Conservation (phyloP, 179 eudicot genomes). For the Monotropa hypopitys region DNA sequence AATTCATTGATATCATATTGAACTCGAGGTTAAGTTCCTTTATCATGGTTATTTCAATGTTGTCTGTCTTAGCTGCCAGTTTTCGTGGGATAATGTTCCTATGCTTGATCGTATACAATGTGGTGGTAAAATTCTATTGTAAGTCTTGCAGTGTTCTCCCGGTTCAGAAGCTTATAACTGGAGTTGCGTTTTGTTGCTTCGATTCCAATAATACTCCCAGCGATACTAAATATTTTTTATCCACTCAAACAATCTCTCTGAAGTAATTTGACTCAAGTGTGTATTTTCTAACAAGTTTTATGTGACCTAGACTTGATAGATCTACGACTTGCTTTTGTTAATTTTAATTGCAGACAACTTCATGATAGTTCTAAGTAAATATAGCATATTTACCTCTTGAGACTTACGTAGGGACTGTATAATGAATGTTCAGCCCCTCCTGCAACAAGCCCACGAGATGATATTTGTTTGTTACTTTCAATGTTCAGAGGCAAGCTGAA, state of each 20-base stretch:
- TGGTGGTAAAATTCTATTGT: background rate
- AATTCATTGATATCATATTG: background rate
- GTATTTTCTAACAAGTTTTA: background rate
- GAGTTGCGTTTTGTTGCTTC: background rate
- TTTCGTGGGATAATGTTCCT: background rate
- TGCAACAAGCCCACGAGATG: background rate
- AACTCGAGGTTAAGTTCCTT: background rate
- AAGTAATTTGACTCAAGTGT: background rate
- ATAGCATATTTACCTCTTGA: background rate
- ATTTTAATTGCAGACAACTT: background rate
- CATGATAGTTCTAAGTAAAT: background rate
- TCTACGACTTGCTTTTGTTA: background rate
- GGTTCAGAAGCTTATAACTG: background rate
- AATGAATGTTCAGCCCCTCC: background rate
- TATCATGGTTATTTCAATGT: background rate
- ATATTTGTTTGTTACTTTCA: constrained; percentile 7
- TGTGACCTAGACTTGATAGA: background rate
- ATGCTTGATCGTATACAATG: background rate
- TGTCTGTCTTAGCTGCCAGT: background rate
- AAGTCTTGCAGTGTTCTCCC: background rate
- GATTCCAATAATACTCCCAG: background rate
- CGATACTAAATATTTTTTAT: background rate
- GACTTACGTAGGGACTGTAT: background rate
- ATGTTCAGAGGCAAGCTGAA: constrained; percentile 62
- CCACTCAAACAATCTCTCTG: background rate